Base-by-base conservation (phyloP, 345 rosid species). In the Populus ilicifolia region DNA sequence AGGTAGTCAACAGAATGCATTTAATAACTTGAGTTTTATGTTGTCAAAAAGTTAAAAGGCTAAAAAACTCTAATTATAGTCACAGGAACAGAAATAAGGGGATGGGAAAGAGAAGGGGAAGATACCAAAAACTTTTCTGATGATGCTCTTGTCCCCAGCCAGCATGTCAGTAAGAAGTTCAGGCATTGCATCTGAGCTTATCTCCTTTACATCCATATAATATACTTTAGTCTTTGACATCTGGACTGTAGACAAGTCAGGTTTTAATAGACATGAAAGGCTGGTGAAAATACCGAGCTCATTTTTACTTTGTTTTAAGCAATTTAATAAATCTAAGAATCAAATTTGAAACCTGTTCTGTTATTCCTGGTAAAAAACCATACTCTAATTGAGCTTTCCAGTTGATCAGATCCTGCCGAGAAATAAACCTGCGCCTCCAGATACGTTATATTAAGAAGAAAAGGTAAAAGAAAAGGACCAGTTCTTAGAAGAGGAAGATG, bases 241-340 rank as follows among this genome's bases (percentile, higher is more conserved):
- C 99, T 95, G 96, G 91, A 93, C 96, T 93, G 98, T 80, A 87
- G 81, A 92, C 84, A 90, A 94, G 93, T 90, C 89, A 95, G 91
- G 84, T 85, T 86, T 86, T 84, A 84, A 90, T 73, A 83, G 80
- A 81, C 13, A 81, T 76, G 78, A 80, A 74, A 83, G 84, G 75
- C 67, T 78, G 72, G 64, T 29, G 64, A 81, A 82, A 1, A 52
- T 36, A 35, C 27, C 16, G 11, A 25, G 56, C 70, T 27, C 18
- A 36, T 20, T 38, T 25, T 17, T 29, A 5, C 23, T 63, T 0
- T 18, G 8, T 27, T 46, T 56, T 29, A 33, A 76, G 44, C 33
- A 54, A 62, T 46, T 52, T 21, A 44, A 33, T 54, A 44, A 68
- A 68, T 20, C 50, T 11, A 35, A 21, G 69, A 27, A 72, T 11